phyloP scores from a whole-genome alignment of 805 yeast species.

The Yamadazyma sp. region DNA sequence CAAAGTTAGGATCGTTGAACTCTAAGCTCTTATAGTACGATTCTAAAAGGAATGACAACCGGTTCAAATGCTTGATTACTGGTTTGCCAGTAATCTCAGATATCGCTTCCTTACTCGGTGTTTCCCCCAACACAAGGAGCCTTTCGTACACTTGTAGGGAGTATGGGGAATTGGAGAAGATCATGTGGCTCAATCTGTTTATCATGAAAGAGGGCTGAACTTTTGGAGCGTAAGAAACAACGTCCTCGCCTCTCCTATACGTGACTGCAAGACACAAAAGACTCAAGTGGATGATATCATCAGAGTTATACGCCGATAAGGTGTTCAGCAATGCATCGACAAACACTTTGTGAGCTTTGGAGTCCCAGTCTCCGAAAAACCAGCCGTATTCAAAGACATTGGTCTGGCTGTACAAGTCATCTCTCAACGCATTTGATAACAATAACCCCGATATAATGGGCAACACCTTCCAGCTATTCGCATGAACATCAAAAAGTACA shows the following conservation, averaged over 20 bases:
- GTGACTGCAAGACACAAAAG: conserved; percentile 32
- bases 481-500: conserved; percentile 25
- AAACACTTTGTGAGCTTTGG: conserved; percentile 27
- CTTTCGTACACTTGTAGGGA: conserved; percentile 17
- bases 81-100: conserved; percentile 28
- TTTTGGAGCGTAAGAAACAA: conserved; percentile 15
- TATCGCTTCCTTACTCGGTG: neutral
- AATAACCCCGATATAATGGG: conserved; percentile 49
- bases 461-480: conserved; percentile 45
- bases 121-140: conserved; percentile 14
- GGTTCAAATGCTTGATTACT: conserved; percentile 47
- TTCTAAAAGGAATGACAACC: conserved; percentile 47
- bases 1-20: conserved; percentile 15
- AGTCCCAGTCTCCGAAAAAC: conserved; percentile 39
- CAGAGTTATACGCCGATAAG: conserved; percentile 22
- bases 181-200: conserved; percentile 19
- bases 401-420: conserved; percentile 29
- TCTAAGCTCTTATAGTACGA: conserved; percentile 25
- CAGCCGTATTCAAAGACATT: conserved; percentile 27
- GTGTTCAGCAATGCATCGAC: conserved; percentile 24
- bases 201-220: conserved; percentile 22
- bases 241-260: conserved; percentile 6
- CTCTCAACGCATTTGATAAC: conserved; percentile 35
- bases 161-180: conserved; percentile 18
- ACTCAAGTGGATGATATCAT: conserved; percentile 28